Percentiles rank a stretch among this genome's conserved stretches.
Conservation (phyloP, 2,329 filamentous ascomycete species). For the Arthrobotrys entomopaga region DNA sequence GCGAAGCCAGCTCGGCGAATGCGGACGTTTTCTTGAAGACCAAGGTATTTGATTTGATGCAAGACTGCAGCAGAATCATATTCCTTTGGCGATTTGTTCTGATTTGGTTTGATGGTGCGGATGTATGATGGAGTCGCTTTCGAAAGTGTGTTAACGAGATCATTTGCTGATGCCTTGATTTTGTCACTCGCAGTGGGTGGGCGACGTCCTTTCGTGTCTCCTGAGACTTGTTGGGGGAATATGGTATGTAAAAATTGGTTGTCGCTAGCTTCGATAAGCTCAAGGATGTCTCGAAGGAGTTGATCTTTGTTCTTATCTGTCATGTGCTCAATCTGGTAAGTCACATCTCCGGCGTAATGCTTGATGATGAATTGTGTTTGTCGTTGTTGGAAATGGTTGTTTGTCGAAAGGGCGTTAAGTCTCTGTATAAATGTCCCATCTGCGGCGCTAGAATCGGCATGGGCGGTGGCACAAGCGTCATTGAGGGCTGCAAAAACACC, state of each 20-base stretch:
- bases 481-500: conserved; percentile 91
- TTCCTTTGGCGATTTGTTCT: conserved; percentile 95
- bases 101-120: conserved; percentile 98
- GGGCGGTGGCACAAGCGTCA: conserved; percentile 80
- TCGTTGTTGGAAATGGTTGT: conserved; percentile 95
- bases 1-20: conserved; percentile 98
- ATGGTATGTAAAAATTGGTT: conserved; percentile 88
- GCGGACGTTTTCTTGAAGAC: conserved; percentile 96
- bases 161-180: conserved; percentile 97
- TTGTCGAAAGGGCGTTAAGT: conserved; percentile 95
- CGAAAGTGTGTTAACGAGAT: conserved; percentile 97
- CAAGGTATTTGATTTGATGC: conserved; percentile 94
- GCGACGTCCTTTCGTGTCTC: conserved; percentile 92
- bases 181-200: conserved; percentile 91
- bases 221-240: conserved; percentile 81
- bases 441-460: conserved; percentile 93
- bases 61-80: conserved; percentile 99
- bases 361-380: conserved; percentile 84
- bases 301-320: conserved; percentile 99
- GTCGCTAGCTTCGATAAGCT: conserved; percentile 82
- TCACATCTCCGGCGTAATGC: conserved; percentile 97
- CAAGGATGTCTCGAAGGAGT: conserved; percentile 98
- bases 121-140: conserved; percentile 99
- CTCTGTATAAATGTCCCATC: conserved; percentile 86
- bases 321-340: conserved; percentile 99